These are phyloP conservation scores for Apiospora rasikravindrae DNA, from an alignment of 2,329 filamentous ascomycete species.

Conservation along the genomic window DNA sequence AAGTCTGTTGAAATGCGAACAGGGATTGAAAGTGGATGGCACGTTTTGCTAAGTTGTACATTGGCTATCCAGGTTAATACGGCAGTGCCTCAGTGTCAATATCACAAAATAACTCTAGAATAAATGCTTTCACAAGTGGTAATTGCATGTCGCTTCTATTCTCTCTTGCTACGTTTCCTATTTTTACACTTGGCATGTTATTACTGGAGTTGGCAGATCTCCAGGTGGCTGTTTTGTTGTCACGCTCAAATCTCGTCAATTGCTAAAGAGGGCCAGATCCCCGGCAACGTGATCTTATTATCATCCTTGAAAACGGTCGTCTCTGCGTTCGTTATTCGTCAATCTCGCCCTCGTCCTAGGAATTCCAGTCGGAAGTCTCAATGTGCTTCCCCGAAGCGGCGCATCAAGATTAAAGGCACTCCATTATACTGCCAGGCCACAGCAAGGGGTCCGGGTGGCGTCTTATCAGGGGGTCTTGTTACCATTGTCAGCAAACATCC, in stretches of 20 bases:
- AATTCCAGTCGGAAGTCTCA: neutral
- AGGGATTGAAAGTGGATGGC: neutral
- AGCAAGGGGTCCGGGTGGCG: slow-evolving; percentile 36
- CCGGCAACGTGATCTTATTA: neutral
- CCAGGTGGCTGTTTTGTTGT: neutral
- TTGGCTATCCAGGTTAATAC: neutral
- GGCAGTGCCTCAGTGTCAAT: neutral
- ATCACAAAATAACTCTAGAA: neutral
- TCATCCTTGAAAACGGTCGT: neutral
- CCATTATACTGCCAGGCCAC: slow-evolving; percentile 36
- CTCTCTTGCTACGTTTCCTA: neutral
- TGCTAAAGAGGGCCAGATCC: neutral
- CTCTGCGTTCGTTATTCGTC: neutral
- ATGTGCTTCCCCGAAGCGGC: neutral
- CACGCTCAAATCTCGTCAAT: neutral
- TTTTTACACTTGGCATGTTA: neutral
- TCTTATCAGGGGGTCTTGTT: slow-evolving; percentile 35
- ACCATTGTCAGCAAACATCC: slow-evolving; percentile 22
- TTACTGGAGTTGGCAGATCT: neutral
- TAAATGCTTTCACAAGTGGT: neutral
- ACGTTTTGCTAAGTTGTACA: neutral
- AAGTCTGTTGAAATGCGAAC: neutral
- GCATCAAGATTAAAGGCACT: slow-evolving; percentile 31
- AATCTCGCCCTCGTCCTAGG: neutral
- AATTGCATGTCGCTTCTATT: neutral